Percentiles rank a stretch among this genome's conserved stretches.
Evolutionary conservation across 345 rosid species (phyloP).

Genomic region (Cochlearia excelsa): DNA sequence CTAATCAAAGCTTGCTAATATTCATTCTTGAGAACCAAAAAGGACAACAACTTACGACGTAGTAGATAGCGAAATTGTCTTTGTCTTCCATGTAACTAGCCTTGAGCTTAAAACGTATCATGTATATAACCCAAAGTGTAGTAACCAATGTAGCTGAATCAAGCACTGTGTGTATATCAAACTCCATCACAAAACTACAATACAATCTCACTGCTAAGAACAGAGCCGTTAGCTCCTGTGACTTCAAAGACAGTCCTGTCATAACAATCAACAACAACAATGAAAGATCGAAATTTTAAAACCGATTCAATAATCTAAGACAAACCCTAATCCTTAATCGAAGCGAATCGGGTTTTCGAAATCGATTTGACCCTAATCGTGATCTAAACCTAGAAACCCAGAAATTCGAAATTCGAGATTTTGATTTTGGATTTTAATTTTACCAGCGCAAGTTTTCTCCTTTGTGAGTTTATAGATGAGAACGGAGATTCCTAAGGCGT

Average conservation of each 20-base stretch:
- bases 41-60: constrained; percentile 51
- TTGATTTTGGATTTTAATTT: neutral
- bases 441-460: constrained; percentile 92
- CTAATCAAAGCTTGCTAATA: neutral
- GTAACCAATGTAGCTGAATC: constrained; percentile 74
- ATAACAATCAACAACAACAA: neutral
- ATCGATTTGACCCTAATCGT: too few species aligned
- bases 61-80: constrained; percentile 76
- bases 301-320: neutral
- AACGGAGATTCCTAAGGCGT: constrained; percentile 74
- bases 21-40: too few species aligned
- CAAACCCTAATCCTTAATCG: constrained; percentile 11
- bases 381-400: constrained; percentile 9
- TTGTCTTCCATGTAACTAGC: constrained; percentile 88
- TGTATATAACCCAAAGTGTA: constrained; percentile 84
- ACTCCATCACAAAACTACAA: constrained; percentile 93
- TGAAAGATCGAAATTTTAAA: too few species aligned
- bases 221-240: constrained; percentile 84
- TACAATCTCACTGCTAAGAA: constrained; percentile 80
- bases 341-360: neutral
- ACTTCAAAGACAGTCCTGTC: constrained; percentile 77
- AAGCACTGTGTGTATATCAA: constrained; percentile 80
- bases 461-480: constrained; percentile 87
- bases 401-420: neutral
- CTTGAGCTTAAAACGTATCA: constrained; percentile 76